Conservation (phyloP, 2,329 filamentous ascomycete genomes). For the Fusarium sp. region DNA sequence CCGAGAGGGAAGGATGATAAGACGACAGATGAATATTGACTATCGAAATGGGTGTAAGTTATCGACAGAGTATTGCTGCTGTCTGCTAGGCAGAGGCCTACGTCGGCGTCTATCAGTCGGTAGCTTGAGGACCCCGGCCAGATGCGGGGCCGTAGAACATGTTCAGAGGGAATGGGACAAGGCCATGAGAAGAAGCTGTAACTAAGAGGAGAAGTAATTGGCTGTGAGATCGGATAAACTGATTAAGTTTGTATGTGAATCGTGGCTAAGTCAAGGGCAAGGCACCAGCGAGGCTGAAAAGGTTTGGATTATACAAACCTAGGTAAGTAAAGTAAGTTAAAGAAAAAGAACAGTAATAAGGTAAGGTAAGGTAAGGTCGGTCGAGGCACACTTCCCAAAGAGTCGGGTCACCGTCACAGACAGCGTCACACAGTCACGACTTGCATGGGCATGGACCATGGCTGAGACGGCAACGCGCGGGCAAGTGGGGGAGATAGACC, state of each 20-base stretch:
- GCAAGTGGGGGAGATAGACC: constrained; percentile 16
- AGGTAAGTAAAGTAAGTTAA: neutral
- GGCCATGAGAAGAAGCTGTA: constrained; percentile 32
- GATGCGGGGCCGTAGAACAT: constrained; percentile 49
- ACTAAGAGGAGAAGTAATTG: neutral
- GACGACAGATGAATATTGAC: neutral
- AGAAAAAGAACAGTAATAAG: neutral
- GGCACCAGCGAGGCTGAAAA: neutral
- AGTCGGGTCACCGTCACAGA: constrained; percentile 38
- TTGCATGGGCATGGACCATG: constrained; percentile 35
- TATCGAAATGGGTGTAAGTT: constrained; percentile 11
- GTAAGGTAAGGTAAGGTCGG: constrained; percentile 23
- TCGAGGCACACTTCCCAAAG: constrained; percentile 37
- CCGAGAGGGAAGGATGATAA: neutral
- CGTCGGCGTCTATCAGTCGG: constrained; percentile 43
- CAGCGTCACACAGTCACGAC: constrained; percentile 36
- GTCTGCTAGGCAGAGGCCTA: constrained; percentile 23
- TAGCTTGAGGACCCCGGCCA: constrained; percentile 46
- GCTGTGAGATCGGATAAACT: neutral
- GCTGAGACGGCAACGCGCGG: constrained; percentile 38
- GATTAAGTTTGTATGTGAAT: constrained; percentile 4
- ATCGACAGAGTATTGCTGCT: constrained; percentile 8
- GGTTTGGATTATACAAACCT: neutral
- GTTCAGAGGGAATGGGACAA: constrained; percentile 37
- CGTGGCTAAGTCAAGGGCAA: neutral